Evolutionary conservation across 2,329 filamentous ascomycete genomes (phyloP).

Genomic region (Grosmannia huntii): DNA sequence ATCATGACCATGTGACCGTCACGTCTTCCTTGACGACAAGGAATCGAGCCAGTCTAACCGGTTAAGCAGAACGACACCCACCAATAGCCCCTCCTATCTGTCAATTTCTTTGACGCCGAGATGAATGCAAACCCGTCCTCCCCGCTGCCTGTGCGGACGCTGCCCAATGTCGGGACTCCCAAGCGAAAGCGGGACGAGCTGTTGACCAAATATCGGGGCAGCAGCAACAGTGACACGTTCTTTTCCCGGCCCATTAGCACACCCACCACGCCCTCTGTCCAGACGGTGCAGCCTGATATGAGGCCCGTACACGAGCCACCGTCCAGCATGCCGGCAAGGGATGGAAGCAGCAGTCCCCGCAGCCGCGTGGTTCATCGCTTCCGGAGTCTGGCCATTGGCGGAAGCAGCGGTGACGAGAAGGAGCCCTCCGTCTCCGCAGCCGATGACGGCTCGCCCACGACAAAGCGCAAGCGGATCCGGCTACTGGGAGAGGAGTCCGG

Average conservation of each 20-base stretch:
- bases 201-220: background rate
- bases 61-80: background rate
- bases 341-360: constrained; percentile 39
- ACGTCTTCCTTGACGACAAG: background rate
- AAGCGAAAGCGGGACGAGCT: constrained; percentile 1
- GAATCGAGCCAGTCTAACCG: background rate
- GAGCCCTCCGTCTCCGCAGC: background rate
- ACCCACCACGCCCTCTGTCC: background rate
- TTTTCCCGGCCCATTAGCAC: background rate
- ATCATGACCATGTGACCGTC: background rate
- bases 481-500: background rate
- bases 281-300: background rate
- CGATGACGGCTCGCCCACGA: background rate
- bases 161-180: background rate
- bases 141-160: background rate
- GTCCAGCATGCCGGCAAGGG: constrained; percentile 10
- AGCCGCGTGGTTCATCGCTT: constrained; percentile 39
- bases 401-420: background rate
- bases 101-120: background rate
- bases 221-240: background rate
- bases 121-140: background rate
- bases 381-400: constrained; percentile 32
- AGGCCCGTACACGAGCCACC: background rate
- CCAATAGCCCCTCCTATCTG: background rate
- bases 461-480: constrained; percentile 6